phyloP scores from a whole-genome alignment of 2,329 filamentous ascomycete genomes.

The Apiospora pterosperma region DNA sequence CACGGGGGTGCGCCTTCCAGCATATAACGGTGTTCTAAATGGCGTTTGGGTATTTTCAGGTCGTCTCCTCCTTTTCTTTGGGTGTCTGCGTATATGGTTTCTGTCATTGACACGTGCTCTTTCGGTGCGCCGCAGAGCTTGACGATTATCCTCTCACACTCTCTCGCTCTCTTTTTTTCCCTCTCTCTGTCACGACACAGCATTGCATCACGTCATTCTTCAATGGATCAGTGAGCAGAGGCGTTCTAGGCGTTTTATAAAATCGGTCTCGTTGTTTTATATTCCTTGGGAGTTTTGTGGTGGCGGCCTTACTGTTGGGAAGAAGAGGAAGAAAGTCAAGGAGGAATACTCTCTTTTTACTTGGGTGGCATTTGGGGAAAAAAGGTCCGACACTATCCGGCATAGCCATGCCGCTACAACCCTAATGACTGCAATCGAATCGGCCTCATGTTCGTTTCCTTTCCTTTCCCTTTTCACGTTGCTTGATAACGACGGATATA shows the following conservation, averaged over 20 bases:
- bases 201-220: not conserved
- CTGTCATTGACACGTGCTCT: constrained; percentile 1
- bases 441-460: not conserved
- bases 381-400: not conserved
- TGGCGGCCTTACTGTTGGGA: not conserved
- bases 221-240: not conserved
- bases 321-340: not conserved
- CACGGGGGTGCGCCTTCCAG: constrained; percentile 15
- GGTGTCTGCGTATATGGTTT: not conserved
- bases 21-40: constrained; percentile 21
- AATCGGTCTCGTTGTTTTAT: not conserved
- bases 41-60: constrained; percentile 9
- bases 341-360: not conserved
- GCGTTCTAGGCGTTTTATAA: constrained; percentile 1
- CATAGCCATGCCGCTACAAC: not conserved
- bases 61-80: constrained; percentile 4
- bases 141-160: not conserved
- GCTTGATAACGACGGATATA: not conserved
- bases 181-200: not conserved
- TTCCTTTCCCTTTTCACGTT: no score
- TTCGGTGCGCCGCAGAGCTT: constrained; percentile 1
- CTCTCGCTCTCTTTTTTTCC: not conserved
- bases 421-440: constrained; percentile 2
- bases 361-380: not conserved
- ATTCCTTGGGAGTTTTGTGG: not conserved